Conservation (phyloP, 2,329 filamentous ascomycete species). For the Tetracladium maxilliforme region DNA sequence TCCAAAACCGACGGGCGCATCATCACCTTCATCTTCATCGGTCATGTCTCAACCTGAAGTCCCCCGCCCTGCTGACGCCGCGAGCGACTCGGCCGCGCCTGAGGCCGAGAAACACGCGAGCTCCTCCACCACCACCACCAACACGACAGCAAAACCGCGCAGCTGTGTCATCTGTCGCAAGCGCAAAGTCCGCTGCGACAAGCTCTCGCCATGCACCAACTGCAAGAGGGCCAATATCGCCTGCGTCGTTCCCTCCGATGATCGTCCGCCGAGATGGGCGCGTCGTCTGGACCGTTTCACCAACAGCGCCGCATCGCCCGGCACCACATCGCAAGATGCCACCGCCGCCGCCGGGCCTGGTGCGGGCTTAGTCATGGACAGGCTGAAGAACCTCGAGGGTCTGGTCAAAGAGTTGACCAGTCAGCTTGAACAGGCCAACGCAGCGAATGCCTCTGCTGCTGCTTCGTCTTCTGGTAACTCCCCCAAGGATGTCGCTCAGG, state of each 20-base stretch:
- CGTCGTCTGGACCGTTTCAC: conserved; percentile 29
- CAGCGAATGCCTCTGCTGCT: conserved; percentile 10
- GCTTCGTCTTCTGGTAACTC: conserved; percentile 13
- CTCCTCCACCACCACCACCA: conserved; percentile 1
- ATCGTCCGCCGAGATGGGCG: conserved; percentile 37
- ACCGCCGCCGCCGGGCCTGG: conserved; percentile 13
- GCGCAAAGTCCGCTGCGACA: conserved; percentile 44
- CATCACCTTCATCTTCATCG: no score
- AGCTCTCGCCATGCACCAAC: conserved; percentile 38
- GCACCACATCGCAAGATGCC: conserved; percentile 5
- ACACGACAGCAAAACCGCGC: conserved; percentile 18
- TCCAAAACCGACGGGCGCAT: no score
- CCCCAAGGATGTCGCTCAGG: conserved; percentile 9
- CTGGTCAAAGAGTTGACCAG: conserved; percentile 33
- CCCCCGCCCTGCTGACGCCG: background rate
- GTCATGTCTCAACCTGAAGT: no score
- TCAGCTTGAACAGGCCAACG: conserved; percentile 27
- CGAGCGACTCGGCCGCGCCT: conserved; percentile 3
- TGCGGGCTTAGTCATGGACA: conserved; percentile 27
- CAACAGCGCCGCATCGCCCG: conserved; percentile 10
- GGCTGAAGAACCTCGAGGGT: conserved; percentile 30
- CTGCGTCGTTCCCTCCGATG: conserved; percentile 31
- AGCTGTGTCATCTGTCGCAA: conserved; percentile 35
- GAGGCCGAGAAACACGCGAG: conserved; percentile 11
- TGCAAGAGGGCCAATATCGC: conserved; percentile 35